Evolutionary conservation across 2,329 filamentous ascomycete species (phyloP).

Genomic region (Phaeosphaeria sp.): DNA sequence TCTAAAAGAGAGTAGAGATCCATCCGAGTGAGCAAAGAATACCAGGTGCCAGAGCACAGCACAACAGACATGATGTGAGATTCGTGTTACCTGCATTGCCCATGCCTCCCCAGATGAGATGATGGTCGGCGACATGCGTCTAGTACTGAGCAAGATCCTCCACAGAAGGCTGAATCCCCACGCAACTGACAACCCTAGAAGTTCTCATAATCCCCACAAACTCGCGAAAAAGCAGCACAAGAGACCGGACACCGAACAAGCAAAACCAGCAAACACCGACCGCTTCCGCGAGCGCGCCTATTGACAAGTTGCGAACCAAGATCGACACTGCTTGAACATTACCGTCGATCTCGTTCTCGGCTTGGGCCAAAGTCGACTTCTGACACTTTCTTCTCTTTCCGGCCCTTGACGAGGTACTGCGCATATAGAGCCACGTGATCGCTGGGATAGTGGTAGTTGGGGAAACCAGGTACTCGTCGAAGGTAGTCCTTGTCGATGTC

Average conservation of each 20-base stretch:
- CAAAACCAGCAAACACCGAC: constrained; percentile 40
- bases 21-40: constrained; percentile 22
- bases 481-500: constrained; percentile 87
- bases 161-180: constrained; percentile 15
- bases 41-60: constrained; percentile 27
- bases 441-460: constrained; percentile 91
- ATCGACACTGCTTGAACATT: background rate
- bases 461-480: constrained; percentile 86
- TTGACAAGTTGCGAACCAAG: constrained; percentile 36
- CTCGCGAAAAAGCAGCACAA: constrained; percentile 28
- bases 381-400: constrained; percentile 71
- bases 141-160: constrained; percentile 25
- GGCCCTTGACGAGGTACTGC: constrained; percentile 86
- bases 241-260: constrained; percentile 42
- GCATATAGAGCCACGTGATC: constrained; percentile 91
- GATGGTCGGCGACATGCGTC: constrained; percentile 19
- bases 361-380: constrained; percentile 48
- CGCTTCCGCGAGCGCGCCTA: constrained; percentile 37
- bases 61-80: constrained; percentile 43
- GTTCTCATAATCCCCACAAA: constrained; percentile 30
- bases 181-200: constrained; percentile 33
- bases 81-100: constrained; percentile 34
- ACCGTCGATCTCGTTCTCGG: constrained; percentile 33
- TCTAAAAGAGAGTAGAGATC: constrained; percentile 31
- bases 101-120: constrained; percentile 27